Evolutionary conservation across 1,284 basidiomycete species (phyloP).

Genomic region (Pterula multifida): DNA sequence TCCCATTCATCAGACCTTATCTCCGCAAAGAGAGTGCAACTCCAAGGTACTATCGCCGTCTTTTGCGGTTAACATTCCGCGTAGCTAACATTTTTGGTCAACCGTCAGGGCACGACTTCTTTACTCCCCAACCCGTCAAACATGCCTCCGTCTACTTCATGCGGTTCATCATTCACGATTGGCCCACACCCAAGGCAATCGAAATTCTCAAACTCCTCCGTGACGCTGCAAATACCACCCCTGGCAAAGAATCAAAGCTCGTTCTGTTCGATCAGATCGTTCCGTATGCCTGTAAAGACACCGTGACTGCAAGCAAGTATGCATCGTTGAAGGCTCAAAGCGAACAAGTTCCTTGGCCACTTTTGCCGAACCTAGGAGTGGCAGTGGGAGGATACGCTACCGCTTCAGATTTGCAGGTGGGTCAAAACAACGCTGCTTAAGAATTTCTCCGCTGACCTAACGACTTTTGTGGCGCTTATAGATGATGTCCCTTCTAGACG

Average conservation of each 20-base stretch:
- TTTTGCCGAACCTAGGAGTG: not conserved
- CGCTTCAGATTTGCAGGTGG: not conserved
- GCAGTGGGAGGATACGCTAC: not conserved
- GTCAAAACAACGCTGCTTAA: no score
- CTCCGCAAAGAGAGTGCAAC: no score
- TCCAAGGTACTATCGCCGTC: no score
- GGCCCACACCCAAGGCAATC: constrained; percentile 12
- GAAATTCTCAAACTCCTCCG: constrained; percentile 16
- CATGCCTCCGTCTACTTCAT: constrained; percentile 15
- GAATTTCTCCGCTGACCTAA: no score
- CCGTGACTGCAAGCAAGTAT: not conserved
- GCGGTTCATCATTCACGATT: constrained; percentile 17
- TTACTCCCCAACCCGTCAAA: constrained; percentile 14
- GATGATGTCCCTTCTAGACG: constrained; percentile 18
- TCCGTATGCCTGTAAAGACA: constrained; percentile 10
- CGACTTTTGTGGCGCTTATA: no score
- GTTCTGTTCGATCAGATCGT: constrained; percentile 16
- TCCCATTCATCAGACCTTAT: no score
- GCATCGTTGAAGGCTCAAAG: not conserved
- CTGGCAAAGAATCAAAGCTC: no score
- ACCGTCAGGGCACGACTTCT: constrained; percentile 22
- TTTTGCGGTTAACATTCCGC: no score
- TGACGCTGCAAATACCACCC: constrained; percentile 11
- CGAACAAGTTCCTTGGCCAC: not conserved
- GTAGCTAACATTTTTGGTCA: no score